These are phyloP conservation scores for Hypsizygus marmoreus DNA, from an alignment of 768 basidiomycete species.

Conservation along the genomic window DNA sequence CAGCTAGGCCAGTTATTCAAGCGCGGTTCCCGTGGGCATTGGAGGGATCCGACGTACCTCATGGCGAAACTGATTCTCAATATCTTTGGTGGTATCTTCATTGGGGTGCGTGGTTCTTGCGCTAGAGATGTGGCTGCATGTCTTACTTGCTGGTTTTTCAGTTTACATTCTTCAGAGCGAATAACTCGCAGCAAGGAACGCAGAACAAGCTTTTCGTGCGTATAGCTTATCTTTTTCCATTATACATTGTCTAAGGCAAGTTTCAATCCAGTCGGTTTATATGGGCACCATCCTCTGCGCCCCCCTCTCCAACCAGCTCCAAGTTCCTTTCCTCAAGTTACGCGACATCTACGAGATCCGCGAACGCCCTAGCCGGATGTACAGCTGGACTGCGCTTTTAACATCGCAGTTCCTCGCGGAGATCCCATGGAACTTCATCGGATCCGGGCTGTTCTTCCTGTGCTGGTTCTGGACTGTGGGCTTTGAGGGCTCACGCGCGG, in stretches of 20 bases:
- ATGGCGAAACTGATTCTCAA: slow-evolving; percentile 60
- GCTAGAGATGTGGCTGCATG: slow-evolving; percentile 5
- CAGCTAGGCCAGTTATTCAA: slow-evolving; percentile 45
- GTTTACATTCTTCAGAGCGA: slow-evolving; percentile 66
- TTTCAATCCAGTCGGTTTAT: slow-evolving; percentile 47
- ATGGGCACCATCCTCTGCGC: slow-evolving; percentile 55
- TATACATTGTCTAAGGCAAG: neutral
- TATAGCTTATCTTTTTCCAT: slow-evolving; percentile 16
- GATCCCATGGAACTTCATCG: slow-evolving; percentile 66
- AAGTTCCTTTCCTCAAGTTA: slow-evolving; percentile 60
- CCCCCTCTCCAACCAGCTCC: slow-evolving; percentile 63
- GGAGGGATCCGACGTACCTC: slow-evolving; percentile 64
- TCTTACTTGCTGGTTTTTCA: slow-evolving; percentile 14
- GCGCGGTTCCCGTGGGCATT: slow-evolving; percentile 48
- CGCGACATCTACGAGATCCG: slow-evolving; percentile 68
- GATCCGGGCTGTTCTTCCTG: slow-evolving; percentile 61
- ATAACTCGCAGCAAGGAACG: slow-evolving; percentile 52
- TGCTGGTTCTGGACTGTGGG: slow-evolving; percentile 80
- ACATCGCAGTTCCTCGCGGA: slow-evolving; percentile 59
- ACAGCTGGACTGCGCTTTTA: slow-evolving; percentile 62
- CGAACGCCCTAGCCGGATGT: slow-evolving; percentile 66
- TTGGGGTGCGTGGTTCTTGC: slow-evolving; percentile 38
- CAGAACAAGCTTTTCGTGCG: slow-evolving; percentile 70
- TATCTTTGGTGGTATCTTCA: slow-evolving; percentile 54
- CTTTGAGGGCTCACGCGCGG: slow-evolving; percentile 52